Base-by-base conservation (phyloP, 108 stramenopile species). In the Conticribra guillardii region DNA sequence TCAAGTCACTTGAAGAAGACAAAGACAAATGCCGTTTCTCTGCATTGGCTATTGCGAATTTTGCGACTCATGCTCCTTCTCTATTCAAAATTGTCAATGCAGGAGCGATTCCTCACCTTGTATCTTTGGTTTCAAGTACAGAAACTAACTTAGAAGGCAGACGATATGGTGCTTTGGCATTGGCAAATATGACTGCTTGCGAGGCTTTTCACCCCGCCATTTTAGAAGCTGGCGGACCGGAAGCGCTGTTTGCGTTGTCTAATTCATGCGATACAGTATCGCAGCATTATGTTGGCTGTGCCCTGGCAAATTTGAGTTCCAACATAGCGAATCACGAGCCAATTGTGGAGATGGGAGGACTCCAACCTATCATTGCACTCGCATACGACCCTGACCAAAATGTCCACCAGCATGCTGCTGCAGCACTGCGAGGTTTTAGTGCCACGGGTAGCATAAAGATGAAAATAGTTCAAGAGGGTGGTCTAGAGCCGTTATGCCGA, bases 391-490 rank as follows among this genome's bases (percentile, higher is more conserved):
- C 27, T 1, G 87, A 90, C 68, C 87, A 71, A 26, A 87, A 82
- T 46, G 87, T 92, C 19, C 94, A 95, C 57, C 85, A 85, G 50
- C 87, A 89, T 58, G 91, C 91, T 22, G 90, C 82, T 8, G 85
- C 90, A 31, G 89, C 94, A 4, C 61, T 95, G 28, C 83, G 94
- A 46, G 94, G 94, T 11, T 70, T 95, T 21, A 83, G 84, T 60
- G 85, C 87, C 15, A 83, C 70, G 1, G 79, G 73, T 29, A 78
- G 73, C 19, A 79, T 88, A 68, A 89, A 88, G 64, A 82, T 86
- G 72, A 89, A 92, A 59, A 84, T 92, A 32, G 94, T 92, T 0
- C 89, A 95, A 54, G 91, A 93, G 61, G 94, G 91, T 17, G 90
- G 91, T 9, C 75, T 95, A 27, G 87, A 88, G 50, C 90, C 90